Evolutionary conservation across 2,329 filamentous ascomycete species (phyloP).

Genomic region (Exserohilum rostratum): DNA sequence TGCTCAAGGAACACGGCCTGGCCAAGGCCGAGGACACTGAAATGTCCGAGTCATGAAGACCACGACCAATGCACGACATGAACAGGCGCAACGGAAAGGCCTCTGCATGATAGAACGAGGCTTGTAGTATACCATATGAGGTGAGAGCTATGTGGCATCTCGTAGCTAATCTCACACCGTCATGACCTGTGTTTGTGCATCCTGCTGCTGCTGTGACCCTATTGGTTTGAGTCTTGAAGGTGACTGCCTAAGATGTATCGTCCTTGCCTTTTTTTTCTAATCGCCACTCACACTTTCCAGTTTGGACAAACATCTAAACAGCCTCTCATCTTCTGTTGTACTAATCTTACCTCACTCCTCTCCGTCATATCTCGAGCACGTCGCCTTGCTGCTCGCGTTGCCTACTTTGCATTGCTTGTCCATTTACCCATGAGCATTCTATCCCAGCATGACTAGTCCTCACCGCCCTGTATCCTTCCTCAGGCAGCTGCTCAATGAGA

Average conservation of each 20-base stretch:
- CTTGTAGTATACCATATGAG: conserved; percentile 41
- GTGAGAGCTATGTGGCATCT: conserved; percentile 36
- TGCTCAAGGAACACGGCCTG: conserved; percentile 94
- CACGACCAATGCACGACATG: conserved; percentile 28
- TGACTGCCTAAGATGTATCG: neutral
- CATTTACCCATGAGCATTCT: conserved; percentile 20
- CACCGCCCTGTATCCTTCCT: conserved; percentile 25
- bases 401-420: conserved; percentile 28
- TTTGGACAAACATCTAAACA: neutral
- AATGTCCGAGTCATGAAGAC: conserved; percentile 42
- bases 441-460: conserved; percentile 36
- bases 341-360: conserved; percentile 9
- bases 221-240: neutral
- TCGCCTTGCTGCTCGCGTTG: conserved; percentile 21
- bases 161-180: conserved; percentile 34
- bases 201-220: neutral
- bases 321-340: neutral
- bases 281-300: neutral
- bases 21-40: conserved; percentile 66
- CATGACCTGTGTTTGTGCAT: conserved; percentile 21
- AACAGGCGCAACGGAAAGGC: conserved; percentile 29
- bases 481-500: conserved; percentile 36
- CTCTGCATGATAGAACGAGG: conserved; percentile 37
- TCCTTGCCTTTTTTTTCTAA: conserved; percentile 1
- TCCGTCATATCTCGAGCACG: neutral